These are phyloP conservation scores for Pseudopithomyces chartarum DNA, from an alignment of 2,329 filamentous ascomycete genomes.

Conservation along the genomic window DNA sequence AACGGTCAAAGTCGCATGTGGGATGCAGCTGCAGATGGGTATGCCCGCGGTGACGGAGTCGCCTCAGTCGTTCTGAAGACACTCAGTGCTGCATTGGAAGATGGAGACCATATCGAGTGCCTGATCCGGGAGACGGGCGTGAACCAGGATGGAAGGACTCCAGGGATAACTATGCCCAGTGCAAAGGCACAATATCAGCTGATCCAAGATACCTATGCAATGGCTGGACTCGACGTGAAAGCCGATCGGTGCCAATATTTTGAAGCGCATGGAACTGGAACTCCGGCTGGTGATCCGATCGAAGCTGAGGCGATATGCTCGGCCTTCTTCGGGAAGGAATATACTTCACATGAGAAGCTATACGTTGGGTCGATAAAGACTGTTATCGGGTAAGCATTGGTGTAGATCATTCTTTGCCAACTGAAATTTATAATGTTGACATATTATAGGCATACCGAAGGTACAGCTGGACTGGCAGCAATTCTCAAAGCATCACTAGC, in stretches of 20 bases:
- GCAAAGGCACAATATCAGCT: slow-evolving; percentile 50
- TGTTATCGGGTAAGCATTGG: no score
- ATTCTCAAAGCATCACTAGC: slow-evolving; percentile 46
- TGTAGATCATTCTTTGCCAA: no score
- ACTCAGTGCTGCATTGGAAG: slow-evolving; percentile 53
- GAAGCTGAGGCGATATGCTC: slow-evolving; percentile 22
- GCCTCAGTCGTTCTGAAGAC: slow-evolving; percentile 58
- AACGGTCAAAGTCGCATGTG: slow-evolving; percentile 35
- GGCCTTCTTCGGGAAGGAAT: slow-evolving; percentile 10
- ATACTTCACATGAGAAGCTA: background rate
- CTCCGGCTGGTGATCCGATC: slow-evolving; percentile 52
- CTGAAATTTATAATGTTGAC: no score
- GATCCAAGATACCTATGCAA: slow-evolving; percentile 40
- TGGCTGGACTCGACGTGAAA: no score
- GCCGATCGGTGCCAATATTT: no score
- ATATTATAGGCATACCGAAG: slow-evolving; percentile 34
- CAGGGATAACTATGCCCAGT: slow-evolving; percentile 49
- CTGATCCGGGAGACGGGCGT: slow-evolving; percentile 42
- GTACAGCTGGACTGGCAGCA: slow-evolving; percentile 37
- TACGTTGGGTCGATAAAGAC: slow-evolving; percentile 27
- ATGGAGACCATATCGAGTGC: slow-evolving; percentile 53
- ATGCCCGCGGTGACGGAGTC: slow-evolving; percentile 59
- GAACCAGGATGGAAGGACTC: slow-evolving; percentile 47
- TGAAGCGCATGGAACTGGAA: slow-evolving; percentile 53
- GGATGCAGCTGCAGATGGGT: slow-evolving; percentile 53